phyloP scores from a whole-genome alignment of 2,329 filamentous ascomycete genomes.

The Albifimbria verrucaria region DNA sequence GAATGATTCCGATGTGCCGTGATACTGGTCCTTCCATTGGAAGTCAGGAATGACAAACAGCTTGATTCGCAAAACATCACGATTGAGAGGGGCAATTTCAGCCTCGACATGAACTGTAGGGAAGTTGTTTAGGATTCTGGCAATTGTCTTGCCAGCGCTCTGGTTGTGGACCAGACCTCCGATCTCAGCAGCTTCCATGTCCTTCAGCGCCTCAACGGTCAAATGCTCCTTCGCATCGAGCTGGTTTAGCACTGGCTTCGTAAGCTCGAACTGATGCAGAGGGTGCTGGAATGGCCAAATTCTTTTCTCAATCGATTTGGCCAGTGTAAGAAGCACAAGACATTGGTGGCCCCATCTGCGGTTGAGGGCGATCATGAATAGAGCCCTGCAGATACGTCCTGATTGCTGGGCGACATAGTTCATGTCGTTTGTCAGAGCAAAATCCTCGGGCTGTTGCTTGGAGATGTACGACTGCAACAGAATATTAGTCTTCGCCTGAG shows the following conservation, averaged over 20 bases:
- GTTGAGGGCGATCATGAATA: conserved; percentile 98
- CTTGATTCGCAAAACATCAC: conserved; percentile 89
- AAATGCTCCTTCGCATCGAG: conserved; percentile 75
- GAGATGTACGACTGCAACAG: conserved; percentile 93
- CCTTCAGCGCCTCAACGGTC: conserved; percentile 79
- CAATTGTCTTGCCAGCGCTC: conserved; percentile 77
- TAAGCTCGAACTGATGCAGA: conserved; percentile 89
- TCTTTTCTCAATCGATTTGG: conserved; percentile 95
- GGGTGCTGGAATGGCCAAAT: conserved; percentile 96
- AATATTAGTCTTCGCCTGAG: conserved; percentile 94
- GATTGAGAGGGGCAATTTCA: conserved; percentile 91
- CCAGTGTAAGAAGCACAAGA: conserved; percentile 82
- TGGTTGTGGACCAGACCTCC: conserved; percentile 89
- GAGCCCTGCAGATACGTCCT: conserved; percentile 84
- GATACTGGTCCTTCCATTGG: conserved; percentile 87
- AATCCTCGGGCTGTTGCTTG: conserved; percentile 82
- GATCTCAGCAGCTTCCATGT: conserved; percentile 92
- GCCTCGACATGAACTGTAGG: conserved; percentile 87
- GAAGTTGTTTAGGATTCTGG: conserved; percentile 82
- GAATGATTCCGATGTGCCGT: conserved; percentile 93
- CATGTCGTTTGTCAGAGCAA: conserved; percentile 86
- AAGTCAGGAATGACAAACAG: conserved; percentile 87
- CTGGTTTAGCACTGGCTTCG: conserved; percentile 77
- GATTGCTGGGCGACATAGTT: conserved; percentile 96
- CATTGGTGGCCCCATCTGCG: conserved; percentile 95